A percentile compares a stretch with the other conserved stretches of the same genome.
phyloP scores from a whole-genome alignment of 2,329 filamentous ascomycete genomes.

The Fulvia fulva region DNA sequence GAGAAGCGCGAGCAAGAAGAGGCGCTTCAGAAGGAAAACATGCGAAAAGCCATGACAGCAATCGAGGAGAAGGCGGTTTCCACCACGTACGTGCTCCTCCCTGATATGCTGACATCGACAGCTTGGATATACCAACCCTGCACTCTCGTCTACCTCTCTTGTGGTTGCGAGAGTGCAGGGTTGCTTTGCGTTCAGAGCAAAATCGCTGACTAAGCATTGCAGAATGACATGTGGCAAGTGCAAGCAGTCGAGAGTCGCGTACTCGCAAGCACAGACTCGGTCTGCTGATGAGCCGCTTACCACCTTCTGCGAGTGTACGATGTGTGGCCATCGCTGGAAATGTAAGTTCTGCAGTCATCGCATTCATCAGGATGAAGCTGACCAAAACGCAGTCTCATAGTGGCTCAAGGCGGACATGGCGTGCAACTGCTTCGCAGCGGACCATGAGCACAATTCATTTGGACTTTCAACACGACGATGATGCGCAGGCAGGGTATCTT shows the following conservation, averaged over 20 bases:
- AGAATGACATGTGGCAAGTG: constrained; percentile 88
- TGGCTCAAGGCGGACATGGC: background rate
- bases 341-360: constrained; percentile 20
- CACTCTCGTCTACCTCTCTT: constrained; percentile 9
- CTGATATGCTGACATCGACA: background rate
- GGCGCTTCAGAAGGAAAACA: constrained; percentile 82
- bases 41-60: constrained; percentile 94
- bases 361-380: background rate
- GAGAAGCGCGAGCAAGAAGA: constrained; percentile 73
- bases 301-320: constrained; percentile 53
- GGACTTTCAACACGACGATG: too few species aligned
- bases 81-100: constrained; percentile 28
- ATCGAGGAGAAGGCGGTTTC: constrained; percentile 82
- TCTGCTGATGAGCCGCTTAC: constrained; percentile 85
- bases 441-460: too few species aligned
- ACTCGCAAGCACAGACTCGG: constrained; percentile 92
- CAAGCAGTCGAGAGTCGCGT: constrained; percentile 89
- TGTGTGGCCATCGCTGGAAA: constrained; percentile 52
- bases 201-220: constrained; percentile 36
- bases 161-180: constrained; percentile 23
- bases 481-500: too few species aligned
- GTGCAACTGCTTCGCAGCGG: background rate
- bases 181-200: constrained; percentile 30
- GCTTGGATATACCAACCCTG: constrained; percentile 10
- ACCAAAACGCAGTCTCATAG: background rate